Conservation (phyloP, 495 filamentous ascomycete genomes). For the Thermochaetoides thermophila region DNA sequence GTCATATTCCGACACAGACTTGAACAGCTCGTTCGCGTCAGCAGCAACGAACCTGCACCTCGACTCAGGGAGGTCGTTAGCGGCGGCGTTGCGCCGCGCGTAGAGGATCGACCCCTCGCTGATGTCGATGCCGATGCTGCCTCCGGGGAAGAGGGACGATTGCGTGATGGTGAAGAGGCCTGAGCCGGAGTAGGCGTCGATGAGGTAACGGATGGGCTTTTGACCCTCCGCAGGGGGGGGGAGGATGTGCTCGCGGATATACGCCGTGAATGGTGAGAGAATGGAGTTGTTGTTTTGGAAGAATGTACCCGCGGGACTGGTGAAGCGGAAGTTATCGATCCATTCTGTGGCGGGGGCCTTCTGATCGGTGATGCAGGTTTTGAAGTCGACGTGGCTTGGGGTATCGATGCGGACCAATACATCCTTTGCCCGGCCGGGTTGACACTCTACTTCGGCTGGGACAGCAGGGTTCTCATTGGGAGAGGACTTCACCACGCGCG, state of each 20-base stretch:
- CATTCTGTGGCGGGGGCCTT: conserved; percentile 75
- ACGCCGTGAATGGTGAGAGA: conserved; percentile 75
- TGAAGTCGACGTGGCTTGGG: conserved; percentile 50
- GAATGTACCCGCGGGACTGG: conserved; percentile 81
- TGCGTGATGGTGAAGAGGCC: conserved; percentile 95
- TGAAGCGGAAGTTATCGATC: conserved; percentile 70
- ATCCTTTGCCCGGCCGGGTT: too few relatives aligned
- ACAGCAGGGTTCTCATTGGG: conserved; percentile 7
- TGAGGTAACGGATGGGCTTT: conserved; percentile 56
- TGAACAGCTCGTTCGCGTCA: conserved; percentile 72
- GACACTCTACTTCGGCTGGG: conserved; percentile 10
- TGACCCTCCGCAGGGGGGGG: conserved; percentile 21
- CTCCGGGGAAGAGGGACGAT: conserved; percentile 52
- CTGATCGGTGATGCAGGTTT: conserved; percentile 72
- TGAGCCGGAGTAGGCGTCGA: conserved; percentile 94
- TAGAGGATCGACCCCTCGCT: conserved; percentile 55
- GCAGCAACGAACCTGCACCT: conserved; percentile 66
- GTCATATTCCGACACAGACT: conserved; percentile 46
- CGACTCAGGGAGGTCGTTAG: conserved; percentile 48
- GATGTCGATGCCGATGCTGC: conserved; percentile 37
- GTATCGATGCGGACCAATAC: conserved; percentile 21
- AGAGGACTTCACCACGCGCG: conserved; percentile 42
- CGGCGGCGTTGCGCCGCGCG: conserved; percentile 59
- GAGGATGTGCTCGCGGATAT: conserved; percentile 72
- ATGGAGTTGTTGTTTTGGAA: conserved; percentile 99